Base-by-base conservation (phyloP, 2,329 filamentous ascomycete species). In the Bisporella sp. region DNA sequence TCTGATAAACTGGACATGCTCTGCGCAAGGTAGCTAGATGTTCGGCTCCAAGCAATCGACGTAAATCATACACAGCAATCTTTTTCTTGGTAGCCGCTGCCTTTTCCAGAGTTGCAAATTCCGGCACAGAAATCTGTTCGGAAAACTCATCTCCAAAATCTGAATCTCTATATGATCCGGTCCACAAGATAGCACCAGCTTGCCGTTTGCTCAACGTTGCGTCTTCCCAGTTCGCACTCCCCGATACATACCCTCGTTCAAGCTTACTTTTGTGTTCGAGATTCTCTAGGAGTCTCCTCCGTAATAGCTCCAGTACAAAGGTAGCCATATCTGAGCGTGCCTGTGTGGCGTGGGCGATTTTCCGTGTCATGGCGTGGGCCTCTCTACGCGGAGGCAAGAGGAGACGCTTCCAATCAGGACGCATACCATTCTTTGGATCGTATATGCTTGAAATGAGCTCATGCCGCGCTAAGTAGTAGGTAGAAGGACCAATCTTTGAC, bases 291-390 rank as follows among this genome's bases (percentile, higher is more conserved):
- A 76, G 68, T 1, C 71, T 65, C 5, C 71, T 64, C 4, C 77
- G 73, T 66, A 83, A 68, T 51, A 75, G 65, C 5, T 70, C 63
- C 4, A 83, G 66, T 0, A 85, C 59, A 30, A 77, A 68, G 0
- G 68, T 64, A 33, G 74, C 69, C 79, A 85, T 85, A 56, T 82
- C 78, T 5, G 66, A 40, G 31, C 79, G 73, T 73, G 73, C 80
- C 29, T 49, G 31, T 11, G 59, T 47, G 46, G 42, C 28, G 32
- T 46, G 8, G 33, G 35, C 31, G 9, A 47, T 31, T 42, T 39
- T 40, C n/a, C 35, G 29, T 21, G 21, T 21, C 21, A 21, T 21
- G 21, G 21, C 21, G 21, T 21, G 21, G 21, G 21, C 21, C 21
- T 21, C 21, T 21, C 21, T 21, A 3, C 21, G 21, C 21, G 21